phyloP scores from a whole-genome alignment of 768 basidiomycete genomes.

The Lanmaoa rubissima region DNA sequence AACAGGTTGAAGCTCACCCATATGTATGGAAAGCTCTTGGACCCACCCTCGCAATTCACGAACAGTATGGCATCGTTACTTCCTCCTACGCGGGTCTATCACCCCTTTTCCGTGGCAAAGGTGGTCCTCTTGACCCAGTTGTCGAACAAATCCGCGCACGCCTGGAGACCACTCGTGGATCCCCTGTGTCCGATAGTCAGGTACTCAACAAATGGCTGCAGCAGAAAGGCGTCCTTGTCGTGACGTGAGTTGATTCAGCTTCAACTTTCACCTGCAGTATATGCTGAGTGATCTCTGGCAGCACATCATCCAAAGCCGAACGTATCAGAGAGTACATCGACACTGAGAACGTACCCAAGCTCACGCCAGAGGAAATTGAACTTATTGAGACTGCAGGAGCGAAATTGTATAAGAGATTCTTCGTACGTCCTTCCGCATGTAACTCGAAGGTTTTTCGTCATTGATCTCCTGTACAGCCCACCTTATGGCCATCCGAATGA shows the following conservation, averaged over 20 bases:
- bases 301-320: conserved; percentile 34
- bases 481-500: conserved; percentile 22
- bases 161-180: conserved; percentile 24
- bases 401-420: conserved; percentile 23
- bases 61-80: conserved; percentile 38
- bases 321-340: conserved; percentile 35
- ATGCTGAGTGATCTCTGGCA: conserved; percentile 9
- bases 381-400: conserved; percentile 28
- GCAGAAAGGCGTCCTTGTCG: conserved; percentile 31
- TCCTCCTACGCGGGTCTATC: conserved; percentile 42
- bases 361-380: conserved; percentile 24
- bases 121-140: conserved; percentile 41
- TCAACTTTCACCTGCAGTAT: not conserved
- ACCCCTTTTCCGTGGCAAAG: conserved; percentile 35
- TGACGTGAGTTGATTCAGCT: conserved; percentile 24
- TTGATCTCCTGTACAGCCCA: conserved; percentile 10
- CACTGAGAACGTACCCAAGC: conserved; percentile 27
- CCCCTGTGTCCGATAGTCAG: conserved; percentile 27
- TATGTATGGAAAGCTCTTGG: conserved; percentile 46
- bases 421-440: conserved; percentile 17
- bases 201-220: conserved; percentile 32
- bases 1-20: conserved; percentile 53
- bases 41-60: conserved; percentile 34
- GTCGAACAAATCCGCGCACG: conserved; percentile 34
- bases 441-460: not conserved